Base-by-base conservation (phyloP, 768 basidiomycete genomes). In the Pisolithus sp. region DNA sequence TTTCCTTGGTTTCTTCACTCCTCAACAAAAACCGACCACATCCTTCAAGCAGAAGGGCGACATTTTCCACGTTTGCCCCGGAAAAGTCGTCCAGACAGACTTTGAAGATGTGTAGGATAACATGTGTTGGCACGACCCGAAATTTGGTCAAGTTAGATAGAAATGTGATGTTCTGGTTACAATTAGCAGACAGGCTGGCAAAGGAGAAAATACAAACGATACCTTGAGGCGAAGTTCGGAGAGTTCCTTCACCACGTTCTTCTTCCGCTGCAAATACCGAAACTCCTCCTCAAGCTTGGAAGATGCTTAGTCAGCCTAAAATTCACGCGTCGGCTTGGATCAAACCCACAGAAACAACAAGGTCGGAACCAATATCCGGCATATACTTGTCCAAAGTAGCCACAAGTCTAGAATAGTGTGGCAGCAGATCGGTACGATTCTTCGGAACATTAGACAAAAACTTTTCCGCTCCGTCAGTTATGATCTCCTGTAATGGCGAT, bases 61-160 rank as follows among this genome's bases (percentile, higher is more conserved):
- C 77, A 60, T 92, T 97, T 64, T 98, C 96, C 34, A 99, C 79
- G 61, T 98, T 99, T 18, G 83, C 82, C 2, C 89, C 90, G 2
- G 86, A 85, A 61, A 99, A 92, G 65, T 97, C 95, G 64, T 97
- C 95, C 60, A 98, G 73, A 68, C 91, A 95, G 47, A 95, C 93
- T 80, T 98, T 98, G 75, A 95, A 89, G 60, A 92, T 87, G 66
- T 98, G 94, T 44, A 99, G 72, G 60, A 98, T 92, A 51, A 95
- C 75, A 66, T 98, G 93, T 4, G 85, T 72, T 26, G 92, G 93
- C 7, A 97, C 89, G 20, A 98, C 83, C 37, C 80, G 76, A 68
- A 98, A 98, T 69, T 99, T 99, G n/a, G 94, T 94, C 59, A 99
- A 71, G 67, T 88, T 95, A 5, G 90, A 87, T 51, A 93, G 68